Evolutionary conservation across 768 basidiomycete genomes (phyloP).

Genomic region (Sutorius australiensis): DNA sequence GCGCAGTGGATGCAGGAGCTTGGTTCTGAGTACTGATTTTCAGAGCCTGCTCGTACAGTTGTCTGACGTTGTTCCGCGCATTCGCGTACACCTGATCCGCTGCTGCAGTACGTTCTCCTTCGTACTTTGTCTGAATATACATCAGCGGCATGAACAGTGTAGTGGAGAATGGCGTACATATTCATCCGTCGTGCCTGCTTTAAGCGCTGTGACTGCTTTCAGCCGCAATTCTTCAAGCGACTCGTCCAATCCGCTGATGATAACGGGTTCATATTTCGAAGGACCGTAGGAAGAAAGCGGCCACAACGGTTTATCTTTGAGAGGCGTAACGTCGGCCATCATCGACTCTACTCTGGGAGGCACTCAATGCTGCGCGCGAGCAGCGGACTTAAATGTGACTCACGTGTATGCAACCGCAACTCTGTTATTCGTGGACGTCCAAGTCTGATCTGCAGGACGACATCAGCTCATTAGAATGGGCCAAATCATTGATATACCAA

Average conservation of each 20-base stretch:
- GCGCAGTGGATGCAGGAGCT: slow-evolving; percentile 7
- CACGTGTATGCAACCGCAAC: slow-evolving; percentile 38
- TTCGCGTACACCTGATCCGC: slow-evolving; percentile 51
- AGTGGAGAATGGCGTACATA: slow-evolving; percentile 53
- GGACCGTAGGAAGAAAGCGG: slow-evolving; percentile 76
- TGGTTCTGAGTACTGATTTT: slow-evolving; percentile 36
- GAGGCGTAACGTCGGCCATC: slow-evolving; percentile 54
- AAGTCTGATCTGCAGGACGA: slow-evolving; percentile 36
- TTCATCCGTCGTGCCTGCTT: slow-evolving; percentile 52
- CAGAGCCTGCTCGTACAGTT: slow-evolving; percentile 51
- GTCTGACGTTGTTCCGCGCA: slow-evolving; percentile 44
- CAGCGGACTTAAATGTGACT: slow-evolving; percentile 4
- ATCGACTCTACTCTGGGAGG: slow-evolving; percentile 56
- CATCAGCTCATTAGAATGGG: slow-evolving; percentile 12
- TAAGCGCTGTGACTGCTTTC: slow-evolving; percentile 54
- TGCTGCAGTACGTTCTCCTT: slow-evolving; percentile 49
- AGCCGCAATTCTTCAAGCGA: slow-evolving; percentile 77
- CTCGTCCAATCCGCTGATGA: slow-evolving; percentile 66
- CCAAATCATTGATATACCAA: slow-evolving; percentile 33
- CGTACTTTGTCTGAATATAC: slow-evolving; percentile 48
- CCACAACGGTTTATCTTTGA: slow-evolving; percentile 71
- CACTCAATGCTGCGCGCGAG: neutral
- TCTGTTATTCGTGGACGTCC: slow-evolving; percentile 34
- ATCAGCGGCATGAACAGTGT: neutral
- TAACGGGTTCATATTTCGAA: slow-evolving; percentile 64